These are phyloP conservation scores for Leptographium galeiforme DNA, from an alignment of 2,329 filamentous ascomycete genomes.

Conservation along the genomic window DNA sequence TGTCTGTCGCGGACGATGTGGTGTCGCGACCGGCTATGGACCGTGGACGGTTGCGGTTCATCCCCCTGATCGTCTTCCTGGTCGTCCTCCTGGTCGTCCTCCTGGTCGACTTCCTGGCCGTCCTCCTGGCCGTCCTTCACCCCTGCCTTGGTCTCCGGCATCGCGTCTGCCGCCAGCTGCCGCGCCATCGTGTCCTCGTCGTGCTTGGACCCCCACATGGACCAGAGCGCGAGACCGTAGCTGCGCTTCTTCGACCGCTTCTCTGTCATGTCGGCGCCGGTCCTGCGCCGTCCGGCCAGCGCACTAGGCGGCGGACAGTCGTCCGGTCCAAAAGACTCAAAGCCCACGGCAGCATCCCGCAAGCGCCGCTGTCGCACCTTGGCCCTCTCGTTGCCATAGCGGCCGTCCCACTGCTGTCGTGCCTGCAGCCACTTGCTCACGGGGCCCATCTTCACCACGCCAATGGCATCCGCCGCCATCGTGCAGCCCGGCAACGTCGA, in stretches of 20 bases:
- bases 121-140: conserved; percentile 4
- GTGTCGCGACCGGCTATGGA: conserved; percentile 3
- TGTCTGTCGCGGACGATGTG: conserved; percentile 5
- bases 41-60: too few relatives aligned
- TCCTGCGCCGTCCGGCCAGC: conserved; percentile 55
- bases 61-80: too few relatives aligned
- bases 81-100: conserved; percentile 24
- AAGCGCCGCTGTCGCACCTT: conserved; percentile 61
- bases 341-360: conserved; percentile 59
- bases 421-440: conserved; percentile 71
- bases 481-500: conserved; percentile 52
- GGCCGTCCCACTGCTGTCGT: conserved; percentile 60
- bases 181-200: conserved; percentile 60
- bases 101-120: conserved; percentile 21
- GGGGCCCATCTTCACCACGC: conserved; percentile 65
- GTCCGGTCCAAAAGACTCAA: conserved; percentile 53
- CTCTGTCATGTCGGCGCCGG: conserved; percentile 31
- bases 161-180: conserved; percentile 34
- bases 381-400: conserved; percentile 55
- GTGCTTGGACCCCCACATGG: conserved; percentile 76
- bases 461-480: conserved; percentile 51
- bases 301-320: conserved; percentile 77
- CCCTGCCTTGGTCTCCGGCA: conserved; percentile 11
- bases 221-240: conserved; percentile 72
- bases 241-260: conserved; percentile 42